Conservation (phyloP, 805 yeast species). For the Saturnispora diversa region DNA sequence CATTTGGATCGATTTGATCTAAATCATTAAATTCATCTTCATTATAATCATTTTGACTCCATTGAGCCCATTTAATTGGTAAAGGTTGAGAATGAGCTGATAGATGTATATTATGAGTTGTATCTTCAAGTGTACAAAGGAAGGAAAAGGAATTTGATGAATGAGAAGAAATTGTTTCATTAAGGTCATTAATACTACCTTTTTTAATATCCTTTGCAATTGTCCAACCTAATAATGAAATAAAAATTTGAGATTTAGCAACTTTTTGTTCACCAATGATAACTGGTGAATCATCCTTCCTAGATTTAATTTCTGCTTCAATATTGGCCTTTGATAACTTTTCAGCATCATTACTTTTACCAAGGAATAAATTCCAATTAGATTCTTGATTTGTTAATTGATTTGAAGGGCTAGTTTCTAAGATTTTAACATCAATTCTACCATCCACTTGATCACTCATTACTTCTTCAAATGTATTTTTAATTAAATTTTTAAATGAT, state of each 20-base stretch:
- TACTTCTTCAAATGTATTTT: conserved; percentile 50
- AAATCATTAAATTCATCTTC: conserved; percentile 17
- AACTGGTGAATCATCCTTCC: conserved; percentile 17
- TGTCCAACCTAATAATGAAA: conserved; percentile 29
- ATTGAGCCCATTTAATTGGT: conserved; percentile 85
- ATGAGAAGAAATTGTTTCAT: conserved; percentile 11
- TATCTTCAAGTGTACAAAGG: conserved; percentile 68
- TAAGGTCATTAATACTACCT: conserved; percentile 5
- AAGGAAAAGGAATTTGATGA: conserved; percentile 49
- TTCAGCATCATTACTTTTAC: conserved; percentile 75
- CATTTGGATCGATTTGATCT: conserved; percentile 50
- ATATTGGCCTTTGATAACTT: conserved; percentile 83
- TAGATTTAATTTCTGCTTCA: conserved; percentile 57
- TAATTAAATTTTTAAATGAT: conserved; percentile 34
- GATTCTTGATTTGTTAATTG: not conserved
- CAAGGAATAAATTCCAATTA: conserved; percentile 44
- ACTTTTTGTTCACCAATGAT: not conserved
- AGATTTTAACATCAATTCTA: conserved; percentile 54
- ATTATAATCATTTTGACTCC: conserved; percentile 54
- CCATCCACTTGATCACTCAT: conserved; percentile 70
- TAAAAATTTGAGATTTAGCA: conserved; percentile 20
- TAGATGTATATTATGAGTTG: conserved; percentile 65
- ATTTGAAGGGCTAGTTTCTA: conserved; percentile 38
- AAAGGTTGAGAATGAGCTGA: conserved; percentile 80
- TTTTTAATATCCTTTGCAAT: conserved; percentile 16